Evolutionary conservation across 2,329 filamentous ascomycete species (phyloP).

Genomic region (Trichoderma koningiopsis): DNA sequence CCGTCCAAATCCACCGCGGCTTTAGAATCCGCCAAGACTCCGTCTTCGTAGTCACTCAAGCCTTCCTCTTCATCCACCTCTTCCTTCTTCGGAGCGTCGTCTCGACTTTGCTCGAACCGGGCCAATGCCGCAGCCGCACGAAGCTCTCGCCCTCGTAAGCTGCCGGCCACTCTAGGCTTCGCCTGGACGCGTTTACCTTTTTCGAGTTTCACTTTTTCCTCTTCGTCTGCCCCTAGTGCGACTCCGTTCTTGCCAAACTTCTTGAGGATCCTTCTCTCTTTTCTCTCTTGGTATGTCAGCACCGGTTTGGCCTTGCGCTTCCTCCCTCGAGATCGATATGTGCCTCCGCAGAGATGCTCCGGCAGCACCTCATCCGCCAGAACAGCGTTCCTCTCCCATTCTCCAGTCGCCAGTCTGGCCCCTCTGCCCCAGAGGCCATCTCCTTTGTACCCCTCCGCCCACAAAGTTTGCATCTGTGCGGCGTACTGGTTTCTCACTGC

Average conservation of each 20-base stretch:
- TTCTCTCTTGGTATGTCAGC: constrained; percentile 69
- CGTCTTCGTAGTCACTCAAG: constrained; percentile 53
- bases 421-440: constrained; percentile 84
- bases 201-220: constrained; percentile 66
- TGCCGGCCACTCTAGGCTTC: constrained; percentile 74
- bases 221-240: constrained; percentile 69
- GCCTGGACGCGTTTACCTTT: constrained; percentile 62
- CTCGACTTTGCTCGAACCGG: constrained; percentile 64
- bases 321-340: constrained; percentile 64
- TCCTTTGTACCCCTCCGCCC: constrained; percentile 71
- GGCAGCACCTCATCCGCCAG: constrained; percentile 60
- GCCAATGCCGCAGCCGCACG: constrained; percentile 76
- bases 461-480: constrained; percentile 69
- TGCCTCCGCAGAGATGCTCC: constrained; percentile 79
- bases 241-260: constrained; percentile 76
- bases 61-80: constrained; percentile 43
- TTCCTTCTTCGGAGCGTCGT: constrained; percentile 40
- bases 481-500: constrained; percentile 73
- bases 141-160: constrained; percentile 73
- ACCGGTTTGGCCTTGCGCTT: constrained; percentile 57
- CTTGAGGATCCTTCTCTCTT: constrained; percentile 70
- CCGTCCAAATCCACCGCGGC: constrained; percentile 65
- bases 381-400: constrained; percentile 58
- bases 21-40: constrained; percentile 45
- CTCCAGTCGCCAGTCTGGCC: constrained; percentile 60